phyloP scores from a whole-genome alignment of 768 basidiomycete species.

The Lentinula boryana region DNA sequence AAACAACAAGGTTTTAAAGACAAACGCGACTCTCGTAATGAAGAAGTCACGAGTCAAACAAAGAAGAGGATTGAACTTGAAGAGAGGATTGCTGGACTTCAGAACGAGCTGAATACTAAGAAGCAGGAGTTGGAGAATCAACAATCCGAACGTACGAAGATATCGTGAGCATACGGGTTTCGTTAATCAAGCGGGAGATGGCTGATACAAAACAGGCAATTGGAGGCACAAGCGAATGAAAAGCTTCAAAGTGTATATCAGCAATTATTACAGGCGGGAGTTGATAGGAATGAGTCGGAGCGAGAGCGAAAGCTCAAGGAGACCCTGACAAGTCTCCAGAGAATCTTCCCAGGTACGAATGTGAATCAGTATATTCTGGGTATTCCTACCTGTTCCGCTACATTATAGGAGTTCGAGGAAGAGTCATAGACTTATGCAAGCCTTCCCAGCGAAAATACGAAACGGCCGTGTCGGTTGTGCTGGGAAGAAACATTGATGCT shows the following conservation, averaged over 20 bases:
- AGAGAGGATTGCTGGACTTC: conserved; percentile 25
- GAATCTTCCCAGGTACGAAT: conserved; percentile 76
- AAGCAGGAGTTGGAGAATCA: conserved; percentile 82
- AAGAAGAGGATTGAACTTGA: conserved; percentile 44
- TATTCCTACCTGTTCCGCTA: neutral
- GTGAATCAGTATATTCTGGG: neutral
- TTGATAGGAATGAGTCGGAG: conserved; percentile 84
- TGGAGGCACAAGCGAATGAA: conserved; percentile 89
- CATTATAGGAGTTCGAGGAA: conserved; percentile 75
- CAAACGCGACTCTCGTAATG: conserved; percentile 47
- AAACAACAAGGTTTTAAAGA: conserved; percentile 60
- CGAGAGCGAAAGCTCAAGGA: conserved; percentile 82
- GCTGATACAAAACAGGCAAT: conserved; percentile 47
- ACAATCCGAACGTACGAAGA: conserved; percentile 74
- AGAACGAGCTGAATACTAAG: conserved; percentile 55
- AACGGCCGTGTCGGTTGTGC: conserved; percentile 82
- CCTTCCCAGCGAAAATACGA: conserved; percentile 92
- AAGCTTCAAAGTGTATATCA: conserved; percentile 78
- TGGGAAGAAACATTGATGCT: conserved; percentile 93
- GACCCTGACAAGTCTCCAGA: conserved; percentile 73
- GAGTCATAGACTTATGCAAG: conserved; percentile 91
- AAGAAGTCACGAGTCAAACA: conserved; percentile 44
- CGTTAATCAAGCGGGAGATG: neutral
- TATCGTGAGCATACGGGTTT: conserved; percentile 49
- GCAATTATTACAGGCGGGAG: conserved; percentile 85